Evolutionary conservation across 148 eudicot genomes (phyloP).

Genomic region (Chenopodium formosanum): DNA sequence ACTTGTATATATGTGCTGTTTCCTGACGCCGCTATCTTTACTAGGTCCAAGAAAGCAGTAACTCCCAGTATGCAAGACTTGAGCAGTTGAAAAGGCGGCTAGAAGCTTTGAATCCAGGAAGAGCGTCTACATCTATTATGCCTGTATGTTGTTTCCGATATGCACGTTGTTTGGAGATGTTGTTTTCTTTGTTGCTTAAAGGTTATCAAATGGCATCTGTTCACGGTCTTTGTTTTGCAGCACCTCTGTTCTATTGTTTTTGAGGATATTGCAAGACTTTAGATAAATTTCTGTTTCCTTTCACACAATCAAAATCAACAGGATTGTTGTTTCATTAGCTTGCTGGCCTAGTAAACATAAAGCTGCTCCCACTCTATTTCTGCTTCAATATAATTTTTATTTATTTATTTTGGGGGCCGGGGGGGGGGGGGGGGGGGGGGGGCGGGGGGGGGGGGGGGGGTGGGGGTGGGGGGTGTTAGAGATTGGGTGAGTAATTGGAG

Average conservation of each 20-base stretch:
- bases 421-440: no score
- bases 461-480: no score
- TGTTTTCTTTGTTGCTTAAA: not conserved
- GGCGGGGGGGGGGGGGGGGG: no score
- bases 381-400: not conserved
- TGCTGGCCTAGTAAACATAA: not conserved
- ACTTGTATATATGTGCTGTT: not conserved
- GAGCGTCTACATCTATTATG: slow-evolving; percentile 41
- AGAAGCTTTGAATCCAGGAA: slow-evolving; percentile 84
- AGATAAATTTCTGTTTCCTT: not conserved
- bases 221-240: not conserved
- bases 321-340: not conserved
- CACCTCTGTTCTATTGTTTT: not conserved
- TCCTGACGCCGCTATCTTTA: slow-evolving; percentile 14
- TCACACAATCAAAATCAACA: not conserved
- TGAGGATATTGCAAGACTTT: not conserved
- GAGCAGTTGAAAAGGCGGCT: slow-evolving; percentile 86
- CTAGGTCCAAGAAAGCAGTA: slow-evolving; percentile 87
- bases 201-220: not conserved
- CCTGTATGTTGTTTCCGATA: slow-evolving; percentile 36
- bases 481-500: not conserved
- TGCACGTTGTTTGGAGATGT: not conserved
- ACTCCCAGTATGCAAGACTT: slow-evolving; percentile 63
- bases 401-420: not conserved
- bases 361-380: not conserved